phyloP scores from a whole-genome alignment of 108 stramenopile species.

The Fragilaria crotonensis region DNA sequence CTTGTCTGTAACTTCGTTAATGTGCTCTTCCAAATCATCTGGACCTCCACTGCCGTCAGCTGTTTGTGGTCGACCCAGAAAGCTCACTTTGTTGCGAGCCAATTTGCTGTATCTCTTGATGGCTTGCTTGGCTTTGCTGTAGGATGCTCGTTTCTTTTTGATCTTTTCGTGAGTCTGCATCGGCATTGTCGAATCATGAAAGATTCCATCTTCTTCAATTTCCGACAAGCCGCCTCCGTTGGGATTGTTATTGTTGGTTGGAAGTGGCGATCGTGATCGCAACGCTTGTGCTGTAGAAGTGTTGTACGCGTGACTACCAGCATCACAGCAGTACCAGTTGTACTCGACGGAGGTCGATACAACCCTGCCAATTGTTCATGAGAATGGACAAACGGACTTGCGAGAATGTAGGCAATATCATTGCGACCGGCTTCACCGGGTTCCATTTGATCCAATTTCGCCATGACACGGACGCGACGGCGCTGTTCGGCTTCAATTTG shows the following conservation, averaged over 20 bases:
- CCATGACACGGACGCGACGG: slow-evolving; percentile 69
- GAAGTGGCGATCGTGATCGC: no score
- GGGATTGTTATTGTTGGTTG: no score
- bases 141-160: slow-evolving; percentile 11
- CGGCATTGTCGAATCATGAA: no score
- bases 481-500: slow-evolving; percentile 64
- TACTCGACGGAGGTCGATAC: background rate
- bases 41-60: no score
- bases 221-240: no score
- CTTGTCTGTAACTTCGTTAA: slow-evolving; percentile 87
- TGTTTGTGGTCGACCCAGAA: slow-evolving; percentile 60
- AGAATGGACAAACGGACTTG: slow-evolving; percentile 62
- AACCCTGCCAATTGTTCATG: background rate
- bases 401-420: slow-evolving; percentile 85
- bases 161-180: background rate
- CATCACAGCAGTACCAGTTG: background rate
- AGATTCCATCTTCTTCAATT: slow-evolving; percentile 1
- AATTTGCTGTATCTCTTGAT: slow-evolving; percentile 57
- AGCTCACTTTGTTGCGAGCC: slow-evolving; percentile 46
- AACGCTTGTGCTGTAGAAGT: no score
- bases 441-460: slow-evolving; percentile 74
- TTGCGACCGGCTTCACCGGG: slow-evolving; percentile 60
- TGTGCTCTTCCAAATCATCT: slow-evolving; percentile 52
- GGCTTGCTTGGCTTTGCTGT: slow-evolving; percentile 58
- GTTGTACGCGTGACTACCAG: no score